Conservation (phyloP, 2,329 filamentous ascomycete genomes). For the Ophiostoma populinum region DNA sequence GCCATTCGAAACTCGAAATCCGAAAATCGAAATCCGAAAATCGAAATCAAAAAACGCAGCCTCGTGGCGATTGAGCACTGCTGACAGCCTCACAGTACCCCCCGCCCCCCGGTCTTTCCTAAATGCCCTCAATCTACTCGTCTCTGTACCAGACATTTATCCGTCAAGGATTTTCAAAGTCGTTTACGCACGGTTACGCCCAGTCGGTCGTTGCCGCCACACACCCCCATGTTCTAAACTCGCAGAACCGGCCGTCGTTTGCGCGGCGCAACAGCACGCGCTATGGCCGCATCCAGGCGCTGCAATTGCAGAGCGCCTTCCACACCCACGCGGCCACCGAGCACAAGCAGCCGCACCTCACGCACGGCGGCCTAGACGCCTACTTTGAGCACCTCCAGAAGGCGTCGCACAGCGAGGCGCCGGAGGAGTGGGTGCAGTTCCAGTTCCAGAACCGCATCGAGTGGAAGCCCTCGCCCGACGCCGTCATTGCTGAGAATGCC, state of each 20-base stretch:
- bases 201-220: constrained; percentile 93
- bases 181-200: constrained; percentile 93
- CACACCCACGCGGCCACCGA: constrained; percentile 43
- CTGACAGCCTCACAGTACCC: constrained; percentile 23
- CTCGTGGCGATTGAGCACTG: neutral
- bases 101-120: constrained; percentile 51
- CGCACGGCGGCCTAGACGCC: constrained; percentile 59
- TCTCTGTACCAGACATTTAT: constrained; percentile 65
- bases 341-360: constrained; percentile 30
- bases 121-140: constrained; percentile 71
- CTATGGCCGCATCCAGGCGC: constrained; percentile 35
- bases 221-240: constrained; percentile 61
- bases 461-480: constrained; percentile 53
- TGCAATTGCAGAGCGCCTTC: constrained; percentile 65
- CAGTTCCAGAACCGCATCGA: constrained; percentile 79
- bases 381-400: constrained; percentile 86
- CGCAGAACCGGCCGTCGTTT: constrained; percentile 48
- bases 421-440: constrained; percentile 81
- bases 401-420: constrained; percentile 46
- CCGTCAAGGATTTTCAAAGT: constrained; percentile 94
- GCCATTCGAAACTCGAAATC: neutral
- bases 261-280: constrained; percentile 38
- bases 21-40: neutral
- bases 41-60: too few species aligned
- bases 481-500: constrained; percentile 31